These are phyloP conservation scores for Hypsizygus marmoreus DNA, from an alignment of 768 basidiomycete species.

Conservation along the genomic window DNA sequence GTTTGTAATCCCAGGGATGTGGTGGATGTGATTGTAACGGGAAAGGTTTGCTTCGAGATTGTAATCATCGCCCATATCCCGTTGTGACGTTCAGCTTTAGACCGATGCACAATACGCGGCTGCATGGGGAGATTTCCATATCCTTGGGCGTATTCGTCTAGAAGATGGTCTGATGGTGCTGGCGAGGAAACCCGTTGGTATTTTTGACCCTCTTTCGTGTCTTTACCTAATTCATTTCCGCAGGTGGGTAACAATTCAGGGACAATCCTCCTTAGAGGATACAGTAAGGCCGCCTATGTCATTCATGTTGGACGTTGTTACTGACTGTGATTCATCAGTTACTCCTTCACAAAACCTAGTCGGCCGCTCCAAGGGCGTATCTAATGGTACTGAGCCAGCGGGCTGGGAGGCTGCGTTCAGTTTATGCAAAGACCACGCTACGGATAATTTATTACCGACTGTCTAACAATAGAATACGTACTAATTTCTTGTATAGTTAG, in stretches of 20 bases:
- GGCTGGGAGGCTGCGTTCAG: slow-evolving; percentile 58
- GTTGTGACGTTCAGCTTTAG: slow-evolving; percentile 27
- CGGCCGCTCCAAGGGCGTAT: slow-evolving; percentile 44
- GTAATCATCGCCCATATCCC: neutral
- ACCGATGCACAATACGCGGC: slow-evolving; percentile 46
- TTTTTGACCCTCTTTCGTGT: neutral
- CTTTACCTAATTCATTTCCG: neutral
- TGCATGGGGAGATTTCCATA: slow-evolving; percentile 59
- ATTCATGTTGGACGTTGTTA: neutral
- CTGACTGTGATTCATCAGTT: slow-evolving; percentile 32
- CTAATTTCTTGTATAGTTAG: too few relatives aligned
- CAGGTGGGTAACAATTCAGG: slow-evolving; percentile 31
- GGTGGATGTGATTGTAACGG: slow-evolving; percentile 54
- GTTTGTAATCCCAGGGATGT: slow-evolving; percentile 22
- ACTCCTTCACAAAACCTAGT: slow-evolving; percentile 53
- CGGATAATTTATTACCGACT: neutral
- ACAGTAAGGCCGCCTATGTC: slow-evolving; percentile 33
- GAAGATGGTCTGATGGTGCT: slow-evolving; percentile 62
- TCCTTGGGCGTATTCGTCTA: slow-evolving; percentile 59
- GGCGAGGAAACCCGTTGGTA: slow-evolving; percentile 51
- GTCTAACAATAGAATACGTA: neutral
- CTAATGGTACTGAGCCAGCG: slow-evolving; percentile 33
- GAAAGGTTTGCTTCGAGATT: slow-evolving; percentile 40
- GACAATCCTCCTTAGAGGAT: slow-evolving; percentile 47
- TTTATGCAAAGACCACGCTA: slow-evolving; percentile 38